Percentiles rank a stretch among this genome's conserved stretches.
These are phyloP conservation scores for Magnolia officinalis DNA, from an alignment of 164 flowering plant species.

Conservation along the genomic window DNA sequence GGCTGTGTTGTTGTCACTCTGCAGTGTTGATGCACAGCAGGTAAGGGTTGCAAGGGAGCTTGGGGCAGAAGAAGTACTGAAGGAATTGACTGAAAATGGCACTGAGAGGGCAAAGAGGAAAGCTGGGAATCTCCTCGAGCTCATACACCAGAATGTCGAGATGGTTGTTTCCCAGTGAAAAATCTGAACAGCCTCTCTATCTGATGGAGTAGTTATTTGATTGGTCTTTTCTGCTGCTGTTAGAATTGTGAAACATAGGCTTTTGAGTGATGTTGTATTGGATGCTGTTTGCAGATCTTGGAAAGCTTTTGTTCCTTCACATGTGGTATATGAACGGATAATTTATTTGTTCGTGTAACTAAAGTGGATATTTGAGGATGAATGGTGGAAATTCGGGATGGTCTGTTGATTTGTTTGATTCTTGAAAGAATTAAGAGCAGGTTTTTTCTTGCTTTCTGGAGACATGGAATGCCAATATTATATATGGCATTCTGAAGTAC, in stretches of 20 bases:
- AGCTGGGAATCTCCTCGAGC: slow-evolving; percentile 21
- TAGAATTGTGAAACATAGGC: slow-evolving; percentile 1
- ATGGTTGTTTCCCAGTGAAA: slow-evolving; percentile 2
- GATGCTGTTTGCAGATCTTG: background rate
- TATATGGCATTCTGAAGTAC: background rate
- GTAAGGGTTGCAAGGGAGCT: slow-evolving; percentile 14
- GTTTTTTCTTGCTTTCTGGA: background rate
- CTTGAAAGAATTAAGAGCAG: background rate
- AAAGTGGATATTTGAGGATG: background rate
- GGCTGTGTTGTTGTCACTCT: slow-evolving; percentile 21
- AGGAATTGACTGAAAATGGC: slow-evolving; percentile 24
- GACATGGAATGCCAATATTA: background rate
- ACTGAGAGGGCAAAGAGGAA: slow-evolving; percentile 27
- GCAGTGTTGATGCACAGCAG: slow-evolving; percentile 15
- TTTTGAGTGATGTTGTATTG: background rate
- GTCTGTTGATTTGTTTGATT: background rate
- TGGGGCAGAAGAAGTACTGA: slow-evolving; percentile 27
- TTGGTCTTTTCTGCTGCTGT: background rate
- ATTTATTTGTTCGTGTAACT: background rate
- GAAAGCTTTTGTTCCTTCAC: background rate
- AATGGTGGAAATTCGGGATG: background rate
- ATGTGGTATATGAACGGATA: background rate
- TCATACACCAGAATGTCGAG: slow-evolving; percentile 8
- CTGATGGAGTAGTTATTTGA: background rate
- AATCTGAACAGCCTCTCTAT: background rate